Percentiles rank a stretch among this genome's conserved stretches.
Evolutionary conservation across 169 alveolate genomes (phyloP).

Genomic region (Eimeria mitis): DNA sequence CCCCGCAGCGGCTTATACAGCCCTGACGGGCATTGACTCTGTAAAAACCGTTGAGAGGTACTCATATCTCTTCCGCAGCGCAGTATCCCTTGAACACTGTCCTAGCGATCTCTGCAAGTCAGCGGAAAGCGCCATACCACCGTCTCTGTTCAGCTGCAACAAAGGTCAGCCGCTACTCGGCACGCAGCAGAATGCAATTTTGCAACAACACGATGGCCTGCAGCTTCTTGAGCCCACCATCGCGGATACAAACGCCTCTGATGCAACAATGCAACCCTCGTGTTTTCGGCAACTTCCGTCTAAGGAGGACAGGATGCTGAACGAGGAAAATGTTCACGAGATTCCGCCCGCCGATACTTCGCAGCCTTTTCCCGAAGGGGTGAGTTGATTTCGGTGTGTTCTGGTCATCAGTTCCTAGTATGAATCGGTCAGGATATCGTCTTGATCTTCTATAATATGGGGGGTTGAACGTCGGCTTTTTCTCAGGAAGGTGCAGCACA

Average conservation of each 20-base stretch:
- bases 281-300: neutral
- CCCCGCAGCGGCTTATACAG: neutral
- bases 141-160: neutral
- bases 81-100: conserved; percentile 17
- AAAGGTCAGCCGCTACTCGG: neutral
- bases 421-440: neutral
- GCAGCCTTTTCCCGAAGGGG: neutral
- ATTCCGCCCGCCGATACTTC: neutral
- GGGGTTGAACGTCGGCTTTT: neutral
- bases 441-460: neutral
- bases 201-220: neutral
- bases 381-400: neutral
- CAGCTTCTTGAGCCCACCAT: neutral
- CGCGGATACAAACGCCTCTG: neutral
- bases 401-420: neutral
- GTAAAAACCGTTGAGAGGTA: neutral
- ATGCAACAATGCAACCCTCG: neutral
- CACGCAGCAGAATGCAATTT: conserved; percentile 18
- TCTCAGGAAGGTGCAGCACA: neutral
- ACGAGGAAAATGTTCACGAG: neutral
- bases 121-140: neutral
- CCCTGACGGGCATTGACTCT: conserved; percentile 32
- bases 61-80: conserved; percentile 1
- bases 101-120: conserved; percentile 2
- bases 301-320: neutral